phyloP scores from a whole-genome alignment of 148 eudicot species.

The Mesembryanthemum crystallinum region DNA sequence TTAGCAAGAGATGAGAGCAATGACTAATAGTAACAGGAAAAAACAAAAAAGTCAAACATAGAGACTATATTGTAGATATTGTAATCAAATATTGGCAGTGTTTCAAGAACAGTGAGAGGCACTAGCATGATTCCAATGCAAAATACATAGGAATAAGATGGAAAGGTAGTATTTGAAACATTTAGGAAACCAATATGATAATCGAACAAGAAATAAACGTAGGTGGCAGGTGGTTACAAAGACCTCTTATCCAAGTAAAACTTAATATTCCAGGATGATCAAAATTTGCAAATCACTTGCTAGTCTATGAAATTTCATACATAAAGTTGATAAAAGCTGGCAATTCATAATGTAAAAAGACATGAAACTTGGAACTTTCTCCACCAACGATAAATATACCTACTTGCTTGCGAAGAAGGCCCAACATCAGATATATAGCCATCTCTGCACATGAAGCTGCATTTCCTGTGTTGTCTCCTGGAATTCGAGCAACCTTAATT shows the following conservation, averaged over 20 bases:
- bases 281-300: background rate
- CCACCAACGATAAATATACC: slow-evolving; percentile 8
- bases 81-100: background rate
- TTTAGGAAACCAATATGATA: background rate
- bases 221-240: background rate
- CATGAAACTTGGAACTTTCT: background rate
- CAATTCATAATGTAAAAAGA: background rate
- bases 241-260: background rate
- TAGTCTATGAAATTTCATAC: background rate
- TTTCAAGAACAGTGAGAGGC: background rate
- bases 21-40: background rate
- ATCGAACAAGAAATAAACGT: background rate
- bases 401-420: slow-evolving; percentile 91
- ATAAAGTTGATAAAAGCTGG: background rate
- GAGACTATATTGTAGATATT: background rate
- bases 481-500: slow-evolving; percentile 88
- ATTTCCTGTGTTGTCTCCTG: slow-evolving; percentile 68
- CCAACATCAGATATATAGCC: slow-evolving; percentile 88
- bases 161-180: background rate
- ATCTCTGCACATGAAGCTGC: slow-evolving; percentile 96
- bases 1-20: background rate
- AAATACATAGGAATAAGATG: background rate
- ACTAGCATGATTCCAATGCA: background rate
- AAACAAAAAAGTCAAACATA: background rate
- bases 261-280: background rate